phyloP scores from a whole-genome alignment of 2,329 filamentous ascomycete genomes.

The Trichoderma asperellum region DNA sequence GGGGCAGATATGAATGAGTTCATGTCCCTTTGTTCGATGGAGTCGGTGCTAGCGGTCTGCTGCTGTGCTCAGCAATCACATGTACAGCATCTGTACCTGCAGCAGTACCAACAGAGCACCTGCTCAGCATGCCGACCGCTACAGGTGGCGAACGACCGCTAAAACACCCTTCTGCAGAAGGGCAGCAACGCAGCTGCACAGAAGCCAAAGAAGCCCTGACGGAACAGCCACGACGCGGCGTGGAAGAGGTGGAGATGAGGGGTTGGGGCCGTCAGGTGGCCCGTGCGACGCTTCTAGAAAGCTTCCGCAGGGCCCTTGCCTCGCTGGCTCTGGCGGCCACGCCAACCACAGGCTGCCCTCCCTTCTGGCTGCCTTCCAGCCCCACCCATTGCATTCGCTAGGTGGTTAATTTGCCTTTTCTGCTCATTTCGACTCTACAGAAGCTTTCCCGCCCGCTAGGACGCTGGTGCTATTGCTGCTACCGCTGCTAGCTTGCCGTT shows the following conservation, averaged over 20 bases:
- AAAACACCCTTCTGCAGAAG: not conserved
- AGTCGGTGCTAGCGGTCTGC: not conserved
- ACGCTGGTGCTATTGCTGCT: not conserved
- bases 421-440: not conserved
- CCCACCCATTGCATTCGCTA: conserved; percentile 21
- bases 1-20: not conserved
- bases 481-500: not conserved
- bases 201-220: conserved; percentile 23
- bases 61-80: not conserved
- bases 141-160: conserved; percentile 12
- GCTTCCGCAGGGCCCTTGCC: conserved; percentile 25
- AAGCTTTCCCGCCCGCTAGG: conserved; percentile 12
- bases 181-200: conserved; percentile 1
- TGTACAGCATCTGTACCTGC: not conserved
- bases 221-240: conserved; percentile 16
- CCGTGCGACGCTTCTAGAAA: conserved; percentile 34
- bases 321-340: not conserved
- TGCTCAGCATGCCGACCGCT: not conserved
- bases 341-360: conserved; percentile 9
- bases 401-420: not conserved
- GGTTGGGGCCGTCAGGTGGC: conserved; percentile 28
- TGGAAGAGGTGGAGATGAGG: conserved; percentile 18
- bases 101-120: not conserved
- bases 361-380: not conserved
- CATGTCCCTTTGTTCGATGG: not conserved